Conservation (phyloP, 768 basidiomycete genomes). For the Lactifluus piperatus region DNA sequence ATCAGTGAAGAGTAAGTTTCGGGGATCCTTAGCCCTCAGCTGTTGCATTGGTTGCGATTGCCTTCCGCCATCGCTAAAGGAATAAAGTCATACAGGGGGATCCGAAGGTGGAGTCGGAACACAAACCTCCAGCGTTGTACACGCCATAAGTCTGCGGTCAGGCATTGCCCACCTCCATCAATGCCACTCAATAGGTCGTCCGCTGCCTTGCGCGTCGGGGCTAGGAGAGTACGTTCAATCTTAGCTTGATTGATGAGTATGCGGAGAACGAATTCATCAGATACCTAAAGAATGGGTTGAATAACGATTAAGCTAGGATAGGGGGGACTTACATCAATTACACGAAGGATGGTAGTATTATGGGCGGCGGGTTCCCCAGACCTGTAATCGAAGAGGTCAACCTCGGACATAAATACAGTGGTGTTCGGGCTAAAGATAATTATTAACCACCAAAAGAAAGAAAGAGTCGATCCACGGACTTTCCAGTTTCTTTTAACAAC, state of each 20-base stretch:
- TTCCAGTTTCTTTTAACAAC: slow-evolving; percentile 49
- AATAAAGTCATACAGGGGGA: neutral
- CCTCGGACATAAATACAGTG: slow-evolving; percentile 54
- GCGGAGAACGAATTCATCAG: slow-evolving; percentile 65
- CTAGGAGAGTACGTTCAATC: slow-evolving; percentile 70
- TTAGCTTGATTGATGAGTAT: slow-evolving; percentile 65
- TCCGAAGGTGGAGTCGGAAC: neutral
- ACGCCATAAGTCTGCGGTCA: slow-evolving; percentile 52
- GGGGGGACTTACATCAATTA: slow-evolving; percentile 57
- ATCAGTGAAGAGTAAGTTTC: slow-evolving; percentile 17
- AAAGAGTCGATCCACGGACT: slow-evolving; percentile 37
- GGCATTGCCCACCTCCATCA: slow-evolving; percentile 45
- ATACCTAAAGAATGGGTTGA: slow-evolving; percentile 42
- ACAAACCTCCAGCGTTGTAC: slow-evolving; percentile 61
- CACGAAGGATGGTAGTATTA: slow-evolving; percentile 70
- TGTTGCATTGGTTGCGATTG: slow-evolving; percentile 35
- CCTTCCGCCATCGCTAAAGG: slow-evolving; percentile 58
- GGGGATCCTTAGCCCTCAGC: slow-evolving; percentile 28
- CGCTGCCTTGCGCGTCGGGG: slow-evolving; percentile 52
- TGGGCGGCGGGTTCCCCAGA: slow-evolving; percentile 57
- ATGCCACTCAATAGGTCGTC: slow-evolving; percentile 41
- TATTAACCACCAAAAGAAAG: neutral
- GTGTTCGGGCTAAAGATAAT: slow-evolving; percentile 32
- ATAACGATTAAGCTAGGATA: neutral
- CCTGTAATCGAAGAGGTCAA: slow-evolving; percentile 75